These are phyloP conservation scores for Suhomyces coccinellae DNA, from an alignment of 1,139 yeast species.

Conservation along the genomic window DNA sequence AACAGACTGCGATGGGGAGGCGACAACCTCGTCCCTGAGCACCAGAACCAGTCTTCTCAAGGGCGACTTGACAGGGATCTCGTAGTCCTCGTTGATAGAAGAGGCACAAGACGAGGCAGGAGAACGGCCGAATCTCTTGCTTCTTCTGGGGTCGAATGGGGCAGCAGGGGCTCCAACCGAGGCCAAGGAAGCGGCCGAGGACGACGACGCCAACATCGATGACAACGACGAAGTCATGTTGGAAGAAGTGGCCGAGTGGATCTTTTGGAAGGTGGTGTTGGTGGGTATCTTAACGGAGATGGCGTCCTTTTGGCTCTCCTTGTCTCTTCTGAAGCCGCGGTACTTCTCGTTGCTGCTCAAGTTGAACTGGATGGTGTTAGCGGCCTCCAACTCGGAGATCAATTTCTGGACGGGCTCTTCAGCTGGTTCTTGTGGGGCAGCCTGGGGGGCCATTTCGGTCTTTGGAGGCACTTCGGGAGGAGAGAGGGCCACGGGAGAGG, in stretches of 20 bases:
- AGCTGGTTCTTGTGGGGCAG: constrained; percentile 2
- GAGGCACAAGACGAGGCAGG: constrained; percentile 18
- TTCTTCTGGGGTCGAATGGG: constrained; percentile 26
- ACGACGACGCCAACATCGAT: constrained; percentile 13
- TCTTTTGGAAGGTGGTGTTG: constrained; percentile 17
- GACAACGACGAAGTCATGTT: constrained; percentile 18
- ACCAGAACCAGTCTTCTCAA: constrained; percentile 15
- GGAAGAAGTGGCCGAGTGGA: constrained; percentile 12
- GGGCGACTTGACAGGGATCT: constrained; percentile 17
- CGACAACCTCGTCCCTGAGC: constrained; percentile 6
- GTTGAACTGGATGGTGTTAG: constrained; percentile 21
- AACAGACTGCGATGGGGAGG: constrained; percentile 9
- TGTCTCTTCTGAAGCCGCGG: constrained; percentile 47
- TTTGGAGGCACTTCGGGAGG: constrained; percentile 4
- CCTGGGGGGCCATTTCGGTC: constrained; percentile 1
- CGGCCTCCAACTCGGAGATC: constrained; percentile 14
- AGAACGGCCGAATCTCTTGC: constrained; percentile 17
- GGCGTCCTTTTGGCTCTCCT: constrained; percentile 29
- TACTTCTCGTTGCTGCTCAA: constrained; percentile 39
- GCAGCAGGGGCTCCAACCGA: constrained; percentile 16
- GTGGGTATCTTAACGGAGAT: constrained; percentile 30
- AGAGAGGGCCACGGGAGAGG: neutral
- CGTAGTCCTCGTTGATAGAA: constrained; percentile 16
- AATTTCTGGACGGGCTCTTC: constrained; percentile 5
- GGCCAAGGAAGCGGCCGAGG: constrained; percentile 15